Conservation (phyloP, 1,284 basidiomycete genomes). For the Megacollybia platyphylla region DNA sequence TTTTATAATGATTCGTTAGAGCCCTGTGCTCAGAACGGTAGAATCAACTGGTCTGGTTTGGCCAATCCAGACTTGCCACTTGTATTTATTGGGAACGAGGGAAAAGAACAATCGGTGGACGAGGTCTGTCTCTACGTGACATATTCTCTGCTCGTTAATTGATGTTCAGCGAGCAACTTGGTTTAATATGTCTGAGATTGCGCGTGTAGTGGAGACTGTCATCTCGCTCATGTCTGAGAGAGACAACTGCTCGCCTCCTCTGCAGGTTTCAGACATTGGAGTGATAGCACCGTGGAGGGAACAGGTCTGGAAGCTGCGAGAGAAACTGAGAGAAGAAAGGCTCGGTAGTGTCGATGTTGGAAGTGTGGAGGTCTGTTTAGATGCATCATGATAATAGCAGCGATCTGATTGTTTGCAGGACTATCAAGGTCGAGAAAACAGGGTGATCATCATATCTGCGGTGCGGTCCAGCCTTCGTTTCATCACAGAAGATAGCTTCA, state of each 20-base stretch:
- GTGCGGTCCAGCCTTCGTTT: constrained; percentile 29
- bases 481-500: constrained; percentile 26
- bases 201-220: constrained; percentile 20
- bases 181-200: constrained; percentile 32
- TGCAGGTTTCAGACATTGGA: constrained; percentile 24
- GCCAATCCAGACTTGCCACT: constrained; percentile 22
- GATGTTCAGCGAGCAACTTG: constrained; percentile 25
- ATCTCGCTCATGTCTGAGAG: constrained; percentile 21
- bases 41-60: constrained; percentile 23
- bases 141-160: constrained; percentile 1
- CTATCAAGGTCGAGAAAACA: constrained; percentile 31
- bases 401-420: constrained; percentile 15
- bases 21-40: constrained; percentile 27
- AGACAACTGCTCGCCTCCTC: constrained; percentile 19
- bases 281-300: constrained; percentile 36
- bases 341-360: constrained; percentile 31
- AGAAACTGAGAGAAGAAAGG: constrained; percentile 22
- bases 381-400: background rate
- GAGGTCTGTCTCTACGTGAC: constrained; percentile 16
- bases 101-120: constrained; percentile 24
- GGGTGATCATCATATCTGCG: constrained; percentile 32
- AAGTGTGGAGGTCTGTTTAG: constrained; percentile 24
- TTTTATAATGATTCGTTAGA: constrained; percentile 31
- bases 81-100: constrained; percentile 25
- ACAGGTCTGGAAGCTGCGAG: constrained; percentile 33